Evolutionary conservation across 192 early-diverging fungal species (phyloP).

Genomic region (Linnemannia schmuckeri): DNA sequence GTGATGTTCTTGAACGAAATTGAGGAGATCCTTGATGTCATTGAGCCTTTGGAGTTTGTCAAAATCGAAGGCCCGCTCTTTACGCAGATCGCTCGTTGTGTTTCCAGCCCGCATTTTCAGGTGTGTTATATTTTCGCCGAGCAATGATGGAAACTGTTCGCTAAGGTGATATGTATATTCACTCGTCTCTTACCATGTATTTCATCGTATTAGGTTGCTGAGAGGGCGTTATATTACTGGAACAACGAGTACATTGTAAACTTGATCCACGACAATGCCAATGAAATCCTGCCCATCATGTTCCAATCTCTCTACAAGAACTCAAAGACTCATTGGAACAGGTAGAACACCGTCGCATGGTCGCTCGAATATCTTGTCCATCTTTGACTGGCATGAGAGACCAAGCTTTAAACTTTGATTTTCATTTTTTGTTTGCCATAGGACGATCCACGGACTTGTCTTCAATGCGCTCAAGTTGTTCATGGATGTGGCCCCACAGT

Average conservation of each 20-base stretch:
- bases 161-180: not conserved
- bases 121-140: constrained; percentile 47
- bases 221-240: constrained; percentile 97
- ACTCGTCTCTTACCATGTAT: not conserved
- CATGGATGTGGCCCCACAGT: constrained; percentile 92
- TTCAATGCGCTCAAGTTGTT: constrained; percentile 97
- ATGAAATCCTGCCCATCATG: constrained; percentile 92
- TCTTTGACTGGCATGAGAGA: not conserved
- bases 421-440: constrained; percentile 42
- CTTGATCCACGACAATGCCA: constrained; percentile 93
- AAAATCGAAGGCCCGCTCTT: constrained; percentile 92
- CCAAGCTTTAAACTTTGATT: not conserved
- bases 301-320: constrained; percentile 93
- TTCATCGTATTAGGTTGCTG: constrained; percentile 77
- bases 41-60: constrained; percentile 90
- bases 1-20: constrained; percentile 99
- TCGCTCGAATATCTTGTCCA: not conserved
- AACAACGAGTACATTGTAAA: constrained; percentile 98
- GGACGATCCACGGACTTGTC: constrained; percentile 94
- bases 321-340: constrained; percentile 97
- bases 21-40: constrained; percentile 95
- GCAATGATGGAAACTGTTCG: not conserved
- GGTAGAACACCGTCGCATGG: constrained; percentile 58
- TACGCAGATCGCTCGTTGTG: constrained; percentile 89
- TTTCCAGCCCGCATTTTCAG: constrained; percentile 97